A percentile compares a stretch with the other conserved stretches of the same genome.
Conservation (phyloP, 2,329 filamentous ascomycete species). For the Aspergillus eucalypticola region DNA sequence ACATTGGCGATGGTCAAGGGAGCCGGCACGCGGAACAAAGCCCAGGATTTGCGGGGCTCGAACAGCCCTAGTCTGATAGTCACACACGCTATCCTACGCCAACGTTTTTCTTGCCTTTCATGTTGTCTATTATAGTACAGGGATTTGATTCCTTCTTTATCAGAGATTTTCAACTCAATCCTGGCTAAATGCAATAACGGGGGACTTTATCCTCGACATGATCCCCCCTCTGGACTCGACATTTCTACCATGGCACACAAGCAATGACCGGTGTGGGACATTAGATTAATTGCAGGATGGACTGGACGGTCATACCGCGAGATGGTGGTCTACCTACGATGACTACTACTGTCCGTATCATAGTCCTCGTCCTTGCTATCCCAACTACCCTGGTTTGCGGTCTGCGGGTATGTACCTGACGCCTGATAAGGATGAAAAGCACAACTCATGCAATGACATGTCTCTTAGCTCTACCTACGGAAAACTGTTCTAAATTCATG, state of each 20-base stretch:
- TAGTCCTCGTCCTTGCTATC: slow-evolving; percentile 6
- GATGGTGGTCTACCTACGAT: neutral
- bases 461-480: neutral
- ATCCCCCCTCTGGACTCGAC: neutral
- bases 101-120: neutral
- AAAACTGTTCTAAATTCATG: neutral
- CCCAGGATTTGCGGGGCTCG: neutral
- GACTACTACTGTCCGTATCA: slow-evolving; percentile 1
- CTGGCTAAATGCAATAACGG: neutral
- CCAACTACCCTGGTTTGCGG: slow-evolving; percentile 6
- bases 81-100: neutral
- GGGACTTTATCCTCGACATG: neutral
- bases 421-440: too few species aligned
- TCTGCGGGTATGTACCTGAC: neutral
- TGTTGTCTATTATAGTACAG: neutral
- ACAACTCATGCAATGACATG: too few species aligned
- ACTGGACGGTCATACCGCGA: neutral
- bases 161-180: neutral
- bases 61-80: neutral
- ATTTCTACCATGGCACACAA: neutral
- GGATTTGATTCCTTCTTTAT: neutral
- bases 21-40: neutral
- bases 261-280: neutral
- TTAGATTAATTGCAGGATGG: neutral
- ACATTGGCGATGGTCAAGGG: neutral